Base-by-base conservation (phyloP, 805 yeast species). In the Tetrapisispora iriomotensis region DNA sequence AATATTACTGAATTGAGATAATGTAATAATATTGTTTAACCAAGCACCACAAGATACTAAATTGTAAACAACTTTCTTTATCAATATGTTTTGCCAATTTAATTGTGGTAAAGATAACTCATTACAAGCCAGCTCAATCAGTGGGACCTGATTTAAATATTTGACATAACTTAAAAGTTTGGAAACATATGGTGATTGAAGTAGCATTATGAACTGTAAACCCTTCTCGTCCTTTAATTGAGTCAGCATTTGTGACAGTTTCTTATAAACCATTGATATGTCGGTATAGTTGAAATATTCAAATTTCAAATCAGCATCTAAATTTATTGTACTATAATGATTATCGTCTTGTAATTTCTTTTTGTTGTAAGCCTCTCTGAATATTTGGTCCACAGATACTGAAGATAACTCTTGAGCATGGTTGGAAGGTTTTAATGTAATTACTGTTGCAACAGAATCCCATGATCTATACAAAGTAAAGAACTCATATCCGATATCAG, bases 71-170 rank as follows among this genome's bases (percentile, higher is more conserved):
- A 85, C 64, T 45, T 85, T 65, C 45, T 77, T 79, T 39, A 79
- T 65, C 7, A 85, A 68, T 12, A 75, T 64, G 2, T 74, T 58
- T 55, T 85, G 92, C 95, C 96, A 87, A 4, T 87, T 81, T 37
- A 88, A 62, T 4, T 88, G 79, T 9, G 90, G 87, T 23, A 82
- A 58, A 1, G 75, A 63, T 15, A 75, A 53, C 47, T 79, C 83
- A 33, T 75, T 69, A 17, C 75, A 66, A 15, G 70, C 66, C 72
- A 82, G 71, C 41, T 70, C 70, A 27, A 87, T 62, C 1, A 75
- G 66, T 4, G 95, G 94, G 47, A 80, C 69, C 17, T 73, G 77
- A 7, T 63, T 43, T 4, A 78, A 49, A 1, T 75, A 60, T 21
- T 66, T 67, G 28, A 82, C 54, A 4, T 68, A 48, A 38, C 65